Percentiles rank a stretch among this genome's conserved stretches.
Conservation (phyloP, 176 grass and related monocot genomes). For the Thalia dealbata region DNA sequence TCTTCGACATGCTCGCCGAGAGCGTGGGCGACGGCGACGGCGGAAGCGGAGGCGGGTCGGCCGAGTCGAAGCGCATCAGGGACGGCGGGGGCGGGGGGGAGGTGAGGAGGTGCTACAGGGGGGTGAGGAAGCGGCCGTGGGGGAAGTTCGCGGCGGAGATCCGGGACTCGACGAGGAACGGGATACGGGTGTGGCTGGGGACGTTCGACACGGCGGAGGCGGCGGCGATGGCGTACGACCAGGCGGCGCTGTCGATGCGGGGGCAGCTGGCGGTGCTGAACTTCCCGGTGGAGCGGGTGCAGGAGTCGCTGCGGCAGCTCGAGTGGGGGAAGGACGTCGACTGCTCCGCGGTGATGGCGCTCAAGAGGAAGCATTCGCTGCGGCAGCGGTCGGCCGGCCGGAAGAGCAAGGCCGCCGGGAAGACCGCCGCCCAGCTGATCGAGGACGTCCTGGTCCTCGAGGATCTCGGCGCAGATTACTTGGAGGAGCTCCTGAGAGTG, state of each 20-base stretch:
- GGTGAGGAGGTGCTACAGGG: constrained; percentile 47
- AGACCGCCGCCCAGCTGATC: background rate
- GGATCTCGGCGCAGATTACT: constrained; percentile 60
- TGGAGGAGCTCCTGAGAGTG: constrained; percentile 64
- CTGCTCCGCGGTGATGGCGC: constrained; percentile 42
- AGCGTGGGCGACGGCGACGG: background rate
- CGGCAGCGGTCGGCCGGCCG: constrained; percentile 23
- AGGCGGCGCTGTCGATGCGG: constrained; percentile 73
- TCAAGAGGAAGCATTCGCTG: constrained; percentile 62
- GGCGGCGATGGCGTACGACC: constrained; percentile 74
- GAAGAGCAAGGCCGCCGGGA: constrained; percentile 18
- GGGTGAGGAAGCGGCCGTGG: constrained; percentile 81
- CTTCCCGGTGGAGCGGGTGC: constrained; percentile 52
- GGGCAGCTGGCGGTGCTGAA: constrained; percentile 66
- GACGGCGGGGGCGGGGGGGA: background rate
- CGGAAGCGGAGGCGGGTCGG: background rate
- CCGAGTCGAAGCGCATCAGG: background rate
- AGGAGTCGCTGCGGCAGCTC: constrained; percentile 59
- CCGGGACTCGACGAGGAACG: constrained; percentile 70
- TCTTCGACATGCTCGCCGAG: constrained; percentile 20
- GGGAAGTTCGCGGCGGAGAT: constrained; percentile 91
- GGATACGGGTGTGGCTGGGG: constrained; percentile 64
- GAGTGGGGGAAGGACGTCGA: constrained; percentile 18
- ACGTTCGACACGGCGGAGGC: constrained; percentile 72
- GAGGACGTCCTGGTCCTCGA: constrained; percentile 52